Base-by-base conservation (phyloP, 1,284 basidiomycete species). In the Puccinia hordei region DNA sequence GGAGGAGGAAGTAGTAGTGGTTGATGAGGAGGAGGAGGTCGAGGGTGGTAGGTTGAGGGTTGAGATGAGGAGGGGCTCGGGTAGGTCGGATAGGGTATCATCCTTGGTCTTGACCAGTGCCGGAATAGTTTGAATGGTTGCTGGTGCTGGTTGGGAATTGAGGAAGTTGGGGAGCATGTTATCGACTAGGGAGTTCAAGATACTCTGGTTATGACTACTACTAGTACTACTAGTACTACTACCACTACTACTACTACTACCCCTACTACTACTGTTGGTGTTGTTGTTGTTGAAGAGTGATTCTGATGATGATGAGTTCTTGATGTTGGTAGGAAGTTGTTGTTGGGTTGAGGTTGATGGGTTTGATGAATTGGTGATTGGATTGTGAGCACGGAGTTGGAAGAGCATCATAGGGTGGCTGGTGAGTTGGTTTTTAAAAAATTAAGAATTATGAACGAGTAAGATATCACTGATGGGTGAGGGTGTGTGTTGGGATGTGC, bases 381-480 rank as follows among this genome's bases (percentile, higher is more conserved):
- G 69, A 55, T 72, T 72, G 41, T 66, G 41, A 66, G 63, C 63
- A 66, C 63, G 38, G n/a, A 66, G n/a, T 46, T 66, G 63, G 63
- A 66, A 66, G 63, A 66, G 63, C 63, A 66, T 66, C 63, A n/a
- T n/a, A n/a, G n/a, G n/a, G n/a, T n/a, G n/a, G n/a, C n/a, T n/a
- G n/a, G n/a, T n/a, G n/a, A n/a, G n/a, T n/a, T n/a, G n/a, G n/a
- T n/a, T n/a, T n/a, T n/a, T n/a, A 63, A 63, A 41, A 63, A 41
- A 63, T 24, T n/a, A 63, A 63, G n/a, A 41, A 30, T 12, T 8
- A 44, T 8, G 8, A 44, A 44, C 13, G 6, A 13, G 41, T 8
- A 44, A 44, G 41, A 44, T 13, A 44, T 8, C 41, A 8, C 13
- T 44, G 41, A 44, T 6, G 41, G 41, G 6, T 49, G 46, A 49